A percentile compares a stretch with the other conserved stretches of the same genome.
Conservation (phyloP, 305 asterid genomes). For the Solanum chacoense region DNA sequence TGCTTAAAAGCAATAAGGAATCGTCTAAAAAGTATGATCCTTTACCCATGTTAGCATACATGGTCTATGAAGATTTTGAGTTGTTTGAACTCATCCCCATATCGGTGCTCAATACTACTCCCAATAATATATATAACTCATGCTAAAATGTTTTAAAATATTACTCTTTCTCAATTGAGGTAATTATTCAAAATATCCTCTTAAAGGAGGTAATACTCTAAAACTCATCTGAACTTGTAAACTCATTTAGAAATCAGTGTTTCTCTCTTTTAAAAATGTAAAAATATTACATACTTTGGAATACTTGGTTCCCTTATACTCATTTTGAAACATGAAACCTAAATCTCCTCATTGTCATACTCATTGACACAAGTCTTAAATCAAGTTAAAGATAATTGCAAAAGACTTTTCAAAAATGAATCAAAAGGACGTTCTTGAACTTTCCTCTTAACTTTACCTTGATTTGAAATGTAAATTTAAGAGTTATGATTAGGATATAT, state of each 20-base stretch:
- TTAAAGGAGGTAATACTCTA: neutral
- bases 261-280: neutral
- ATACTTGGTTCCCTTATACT: neutral
- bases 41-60: neutral
- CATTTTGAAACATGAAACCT: neutral
- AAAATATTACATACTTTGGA: neutral
- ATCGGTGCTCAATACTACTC: neutral
- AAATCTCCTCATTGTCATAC: neutral
- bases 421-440: too few species aligned
- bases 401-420: too few species aligned
- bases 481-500: too few species aligned
- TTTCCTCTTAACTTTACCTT: too few species aligned
- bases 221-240: neutral
- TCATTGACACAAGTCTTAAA: neutral
- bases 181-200: neutral
- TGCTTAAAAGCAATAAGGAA: neutral
- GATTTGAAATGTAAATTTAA: too few species aligned
- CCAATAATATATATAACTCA: neutral
- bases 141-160: neutral
- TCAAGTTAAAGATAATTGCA: neutral
- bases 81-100: neutral
- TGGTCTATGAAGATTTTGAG: neutral
- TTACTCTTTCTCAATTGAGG: neutral
- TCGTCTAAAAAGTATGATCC: neutral
- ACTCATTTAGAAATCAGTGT: neutral